These are phyloP conservation scores for Herpetomonas tarakana DNA, from an alignment of 208 protist species.

Conservation along the genomic window DNA sequence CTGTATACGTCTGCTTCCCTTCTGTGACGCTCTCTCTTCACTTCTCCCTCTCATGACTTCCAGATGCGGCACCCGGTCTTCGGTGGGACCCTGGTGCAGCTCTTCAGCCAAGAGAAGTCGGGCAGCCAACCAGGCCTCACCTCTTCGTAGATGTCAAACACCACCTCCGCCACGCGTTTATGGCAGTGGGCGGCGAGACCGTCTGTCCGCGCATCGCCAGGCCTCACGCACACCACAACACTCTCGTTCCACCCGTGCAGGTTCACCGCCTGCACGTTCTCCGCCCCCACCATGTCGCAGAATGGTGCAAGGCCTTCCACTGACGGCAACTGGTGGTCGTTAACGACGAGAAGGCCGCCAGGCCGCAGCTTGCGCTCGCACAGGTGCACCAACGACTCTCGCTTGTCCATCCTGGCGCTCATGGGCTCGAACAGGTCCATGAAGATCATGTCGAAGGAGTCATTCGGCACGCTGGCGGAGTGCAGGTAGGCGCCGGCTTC, in stretches of 20 bases:
- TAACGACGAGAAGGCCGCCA: constrained; percentile 66
- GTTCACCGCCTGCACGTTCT: constrained; percentile 69
- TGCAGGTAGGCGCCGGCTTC: constrained; percentile 16
- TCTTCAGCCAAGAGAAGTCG: constrained; percentile 26
- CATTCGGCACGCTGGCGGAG: constrained; percentile 4
- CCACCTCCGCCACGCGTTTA: constrained; percentile 16
- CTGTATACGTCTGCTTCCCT: background rate
- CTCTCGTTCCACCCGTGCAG: constrained; percentile 77
- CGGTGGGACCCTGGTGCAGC: constrained; percentile 6
- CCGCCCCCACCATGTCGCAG: constrained; percentile 35
- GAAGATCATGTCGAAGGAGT: constrained; percentile 51
- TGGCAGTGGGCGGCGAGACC: constrained; percentile 11
- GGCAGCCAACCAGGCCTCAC: constrained; percentile 38
- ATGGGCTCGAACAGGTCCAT: constrained; percentile 83
- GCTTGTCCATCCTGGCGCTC: constrained; percentile 48
- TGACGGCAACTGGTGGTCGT: constrained; percentile 67
- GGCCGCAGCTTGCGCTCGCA: constrained; percentile 30
- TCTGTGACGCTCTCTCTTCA: background rate
- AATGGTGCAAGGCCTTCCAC: constrained; percentile 28
- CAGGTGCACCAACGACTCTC: constrained; percentile 21
- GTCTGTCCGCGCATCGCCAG: constrained; percentile 21
- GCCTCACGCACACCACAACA: constrained; percentile 50
- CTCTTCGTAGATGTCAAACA: constrained; percentile 30
- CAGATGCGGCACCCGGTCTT: constrained; percentile 19
- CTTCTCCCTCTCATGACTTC: constrained; percentile 15